phyloP scores from a whole-genome alignment of 208 protist genomes.

The Trypanosoma congolense region DNA sequence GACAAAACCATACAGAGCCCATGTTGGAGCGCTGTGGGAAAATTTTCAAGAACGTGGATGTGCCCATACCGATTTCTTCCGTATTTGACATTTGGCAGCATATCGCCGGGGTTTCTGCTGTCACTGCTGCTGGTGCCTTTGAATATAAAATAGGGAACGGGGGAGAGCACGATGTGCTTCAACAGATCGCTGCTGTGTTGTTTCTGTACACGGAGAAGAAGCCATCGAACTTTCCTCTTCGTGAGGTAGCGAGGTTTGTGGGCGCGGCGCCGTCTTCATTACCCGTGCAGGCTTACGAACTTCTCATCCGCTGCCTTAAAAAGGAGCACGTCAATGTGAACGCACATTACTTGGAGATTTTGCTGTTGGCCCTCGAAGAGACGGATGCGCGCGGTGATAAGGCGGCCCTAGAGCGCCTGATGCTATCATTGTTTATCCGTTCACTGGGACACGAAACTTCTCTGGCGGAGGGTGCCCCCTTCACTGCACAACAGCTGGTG shows the following conservation, averaged over 20 bases:
- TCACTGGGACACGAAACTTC: slow-evolving; percentile 38
- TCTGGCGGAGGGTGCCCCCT: slow-evolving; percentile 24
- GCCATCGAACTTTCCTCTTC: slow-evolving; percentile 17
- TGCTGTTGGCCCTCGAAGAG: slow-evolving; percentile 35
- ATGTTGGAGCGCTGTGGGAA: slow-evolving; percentile 18
- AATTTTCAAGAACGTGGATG: neutral
- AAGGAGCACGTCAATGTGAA: slow-evolving; percentile 21
- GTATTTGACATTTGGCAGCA: slow-evolving; percentile 23
- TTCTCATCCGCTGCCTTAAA: slow-evolving; percentile 45
- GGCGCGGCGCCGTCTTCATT: slow-evolving; percentile 6
- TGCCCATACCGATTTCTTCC: neutral
- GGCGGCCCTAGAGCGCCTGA: slow-evolving; percentile 39
- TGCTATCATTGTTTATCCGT: slow-evolving; percentile 57
- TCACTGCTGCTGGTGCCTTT: neutral
- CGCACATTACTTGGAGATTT: slow-evolving; percentile 20
- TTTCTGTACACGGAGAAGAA: slow-evolving; percentile 13
- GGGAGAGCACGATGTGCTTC: neutral
- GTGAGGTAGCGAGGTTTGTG: slow-evolving; percentile 17
- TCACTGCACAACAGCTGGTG: slow-evolving; percentile 19
- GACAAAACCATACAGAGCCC: neutral
- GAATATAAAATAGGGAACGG: neutral
- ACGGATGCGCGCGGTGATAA: slow-evolving; percentile 20
- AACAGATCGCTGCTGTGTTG: slow-evolving; percentile 9
- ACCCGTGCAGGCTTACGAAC: slow-evolving; percentile 52
- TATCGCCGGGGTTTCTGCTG: neutral